Conservation (phyloP, 1,139 yeast genomes). For the Oligophagozyma castellii region DNA sequence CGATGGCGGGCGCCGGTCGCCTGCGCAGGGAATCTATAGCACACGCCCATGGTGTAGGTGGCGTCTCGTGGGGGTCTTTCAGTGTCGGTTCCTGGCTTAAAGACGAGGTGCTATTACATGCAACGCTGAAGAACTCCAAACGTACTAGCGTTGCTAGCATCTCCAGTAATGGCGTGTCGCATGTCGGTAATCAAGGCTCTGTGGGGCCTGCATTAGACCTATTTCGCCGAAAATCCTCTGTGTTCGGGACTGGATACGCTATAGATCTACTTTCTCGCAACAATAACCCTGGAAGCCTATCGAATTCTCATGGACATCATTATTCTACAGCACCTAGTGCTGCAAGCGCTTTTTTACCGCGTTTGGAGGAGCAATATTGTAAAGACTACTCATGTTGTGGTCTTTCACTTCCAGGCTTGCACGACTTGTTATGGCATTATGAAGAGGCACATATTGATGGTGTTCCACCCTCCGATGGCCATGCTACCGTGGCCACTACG, state of each 20-base stretch:
- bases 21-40: slow-evolving; percentile 76
- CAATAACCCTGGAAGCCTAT: not conserved
- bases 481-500: too few relatives aligned
- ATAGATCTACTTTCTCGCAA: too few relatives aligned
- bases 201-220: not conserved
- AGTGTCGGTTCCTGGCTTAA: slow-evolving; percentile 92
- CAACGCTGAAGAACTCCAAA: slow-evolving; percentile 1
- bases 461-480: too few relatives aligned
- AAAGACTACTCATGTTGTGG: slow-evolving; percentile 97
- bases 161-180: not conserved
- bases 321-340: slow-evolving; percentile 2
- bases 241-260: not conserved
- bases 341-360: slow-evolving; percentile 43
- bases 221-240: slow-evolving; percentile 1
- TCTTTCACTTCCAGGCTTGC: slow-evolving; percentile 76
- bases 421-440: slow-evolving; percentile 84
- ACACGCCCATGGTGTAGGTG: slow-evolving; percentile 95
- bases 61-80: slow-evolving; percentile 92
- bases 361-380: slow-evolving; percentile 89
- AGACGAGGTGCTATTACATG: slow-evolving; percentile 58
- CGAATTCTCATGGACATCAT: slow-evolving; percentile 1
- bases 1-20: slow-evolving; percentile 30
- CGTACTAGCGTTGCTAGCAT: not conserved
- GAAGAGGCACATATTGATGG: slow-evolving; percentile 80
- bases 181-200: not conserved